Evolutionary conservation across 2,329 filamentous ascomycete species (phyloP).

Genomic region (Colletotrichum chlorophyti): DNA sequence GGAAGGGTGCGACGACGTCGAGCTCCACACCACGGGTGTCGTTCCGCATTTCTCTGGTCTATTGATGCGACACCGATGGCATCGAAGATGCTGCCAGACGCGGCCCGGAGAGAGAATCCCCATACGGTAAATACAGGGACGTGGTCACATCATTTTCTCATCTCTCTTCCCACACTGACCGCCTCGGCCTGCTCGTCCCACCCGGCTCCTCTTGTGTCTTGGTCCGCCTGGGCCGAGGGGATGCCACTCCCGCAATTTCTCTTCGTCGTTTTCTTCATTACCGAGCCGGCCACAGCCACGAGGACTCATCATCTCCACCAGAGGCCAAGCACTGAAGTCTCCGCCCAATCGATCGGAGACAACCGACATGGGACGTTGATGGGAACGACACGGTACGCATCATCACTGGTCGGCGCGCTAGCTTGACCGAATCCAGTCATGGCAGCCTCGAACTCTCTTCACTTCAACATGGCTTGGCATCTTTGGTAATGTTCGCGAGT

Average conservation of each 20-base stretch:
- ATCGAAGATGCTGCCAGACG: slow-evolving; percentile 6
- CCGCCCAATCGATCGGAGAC: slow-evolving; percentile 15
- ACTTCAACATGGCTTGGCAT: too few species aligned
- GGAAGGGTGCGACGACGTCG: background rate
- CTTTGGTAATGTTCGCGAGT: background rate
- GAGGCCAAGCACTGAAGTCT: slow-evolving; percentile 10
- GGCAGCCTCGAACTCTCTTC: too few species aligned
- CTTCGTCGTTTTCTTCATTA: slow-evolving; percentile 23
- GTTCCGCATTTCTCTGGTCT: slow-evolving; percentile 26
- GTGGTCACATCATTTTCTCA: background rate
- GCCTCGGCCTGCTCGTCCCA: too few species aligned
- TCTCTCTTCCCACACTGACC: too few species aligned
- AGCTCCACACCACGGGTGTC: slow-evolving; percentile 19
- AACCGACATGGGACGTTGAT: background rate
- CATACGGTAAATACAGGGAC: slow-evolving; percentile 3
- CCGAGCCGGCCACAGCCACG: slow-evolving; percentile 18
- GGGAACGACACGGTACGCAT: slow-evolving; percentile 1
- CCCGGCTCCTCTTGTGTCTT: background rate
- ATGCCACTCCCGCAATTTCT: slow-evolving; percentile 15
- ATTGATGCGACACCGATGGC: slow-evolving; percentile 14
- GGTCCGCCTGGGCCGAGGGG: background rate
- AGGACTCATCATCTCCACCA: slow-evolving; percentile 4
- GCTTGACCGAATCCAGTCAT: background rate
- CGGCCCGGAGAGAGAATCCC: slow-evolving; percentile 16
- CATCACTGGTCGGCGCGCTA: background rate